These are phyloP conservation scores for Primulina huaijiensis DNA, from an alignment of 257 asterid genomes.

Conservation along the genomic window DNA sequence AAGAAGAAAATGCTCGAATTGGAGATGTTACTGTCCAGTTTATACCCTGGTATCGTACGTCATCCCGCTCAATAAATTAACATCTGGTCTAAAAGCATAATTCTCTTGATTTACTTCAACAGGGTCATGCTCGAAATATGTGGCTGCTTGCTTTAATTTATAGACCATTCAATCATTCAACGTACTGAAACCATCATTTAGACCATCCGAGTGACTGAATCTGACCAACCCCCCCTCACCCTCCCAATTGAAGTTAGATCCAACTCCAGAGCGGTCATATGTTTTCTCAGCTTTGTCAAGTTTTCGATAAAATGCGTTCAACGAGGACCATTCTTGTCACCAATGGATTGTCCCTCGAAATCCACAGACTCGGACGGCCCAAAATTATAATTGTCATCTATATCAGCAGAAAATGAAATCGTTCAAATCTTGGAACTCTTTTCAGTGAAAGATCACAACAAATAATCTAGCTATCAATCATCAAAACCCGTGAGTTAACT, in stretches of 20 bases:
- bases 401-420: constrained; percentile 29
- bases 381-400: constrained; percentile 25
- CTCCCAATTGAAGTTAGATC: constrained; percentile 28
- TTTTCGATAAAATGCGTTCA: constrained; percentile 42
- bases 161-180: constrained; percentile 61
- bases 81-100: constrained; percentile 75
- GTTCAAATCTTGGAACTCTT: background rate
- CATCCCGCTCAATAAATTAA: constrained; percentile 46
- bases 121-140: constrained; percentile 57
- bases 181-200: constrained; percentile 38
- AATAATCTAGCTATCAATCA: background rate
- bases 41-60: constrained; percentile 71
- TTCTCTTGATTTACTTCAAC: constrained; percentile 52
- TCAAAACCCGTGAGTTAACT: background rate
- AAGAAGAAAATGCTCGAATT: background rate
- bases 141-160: constrained; percentile 64
- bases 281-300: constrained; percentile 53
- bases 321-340: constrained; percentile 29
- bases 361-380: constrained; percentile 41
- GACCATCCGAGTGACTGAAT: constrained; percentile 31
- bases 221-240: constrained; percentile 33
- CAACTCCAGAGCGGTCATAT: constrained; percentile 34
- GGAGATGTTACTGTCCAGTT: constrained; percentile 6
- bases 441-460: constrained; percentile 7
- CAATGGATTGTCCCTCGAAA: constrained; percentile 40